Evolutionary conservation across 768 basidiomycete genomes (phyloP).

Genomic region (Trametes elegans): DNA sequence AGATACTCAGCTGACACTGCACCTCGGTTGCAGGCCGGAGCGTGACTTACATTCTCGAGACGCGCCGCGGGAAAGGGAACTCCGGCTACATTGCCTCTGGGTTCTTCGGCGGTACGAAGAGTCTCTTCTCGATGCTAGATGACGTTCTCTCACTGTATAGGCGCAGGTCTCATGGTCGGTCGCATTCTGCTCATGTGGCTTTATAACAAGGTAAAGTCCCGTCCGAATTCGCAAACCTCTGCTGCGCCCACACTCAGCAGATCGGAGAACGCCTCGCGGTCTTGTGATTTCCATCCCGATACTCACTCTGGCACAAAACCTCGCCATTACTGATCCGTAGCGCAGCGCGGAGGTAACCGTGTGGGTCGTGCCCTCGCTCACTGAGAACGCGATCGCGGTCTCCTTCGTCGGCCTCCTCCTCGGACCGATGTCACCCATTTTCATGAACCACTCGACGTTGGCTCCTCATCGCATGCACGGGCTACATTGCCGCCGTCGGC

Average conservation of each 20-base stretch:
- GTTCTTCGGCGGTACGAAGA: conserved; percentile 36
- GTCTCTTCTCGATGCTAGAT: no score
- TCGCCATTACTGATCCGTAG: neutral
- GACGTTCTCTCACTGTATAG: no score
- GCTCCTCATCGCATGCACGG: conserved; percentile 55
- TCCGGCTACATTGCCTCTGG: conserved; percentile 44
- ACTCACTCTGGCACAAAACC: neutral
- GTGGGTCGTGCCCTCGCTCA: conserved; percentile 52
- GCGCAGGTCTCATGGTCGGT: conserved; percentile 27
- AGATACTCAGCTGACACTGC: no score
- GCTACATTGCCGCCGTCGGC: conserved; percentile 43
- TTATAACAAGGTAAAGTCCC: conserved; percentile 20
- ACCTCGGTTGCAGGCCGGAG: conserved; percentile 49
- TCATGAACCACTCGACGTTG: conserved; percentile 71
- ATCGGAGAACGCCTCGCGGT: conserved; percentile 29
- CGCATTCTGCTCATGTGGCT: conserved; percentile 24
- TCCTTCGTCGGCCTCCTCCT: conserved; percentile 36
- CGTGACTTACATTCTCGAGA: conserved; percentile 42
- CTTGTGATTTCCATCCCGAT: conserved; percentile 22
- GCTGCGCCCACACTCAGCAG: conserved; percentile 5
- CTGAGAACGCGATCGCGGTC: conserved; percentile 50
- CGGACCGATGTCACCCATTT: conserved; percentile 53
- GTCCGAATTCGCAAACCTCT: no score
- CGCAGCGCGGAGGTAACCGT: conserved; percentile 34
- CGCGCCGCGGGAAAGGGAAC: conserved; percentile 35